Evolutionary conservation across 257 asterid species (phyloP).

Genomic region (Coffea canephora): DNA sequence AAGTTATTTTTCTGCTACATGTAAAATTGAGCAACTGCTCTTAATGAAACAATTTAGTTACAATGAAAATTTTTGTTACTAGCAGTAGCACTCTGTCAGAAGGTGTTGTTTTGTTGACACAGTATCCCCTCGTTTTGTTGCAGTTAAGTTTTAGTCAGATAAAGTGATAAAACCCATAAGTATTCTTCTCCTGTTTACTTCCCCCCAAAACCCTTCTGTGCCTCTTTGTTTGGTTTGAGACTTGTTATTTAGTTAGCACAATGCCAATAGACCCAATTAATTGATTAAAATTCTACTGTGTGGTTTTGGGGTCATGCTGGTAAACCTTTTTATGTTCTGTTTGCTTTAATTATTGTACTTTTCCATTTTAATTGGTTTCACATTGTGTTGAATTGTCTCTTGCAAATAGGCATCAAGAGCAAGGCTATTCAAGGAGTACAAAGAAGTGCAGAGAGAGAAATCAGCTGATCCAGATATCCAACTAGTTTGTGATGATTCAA

Average conservation of each 20-base stretch:
- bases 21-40: not conserved
- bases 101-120: not conserved
- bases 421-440: constrained; percentile 93
- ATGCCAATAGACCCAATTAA: not conserved
- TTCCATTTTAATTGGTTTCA: not conserved
- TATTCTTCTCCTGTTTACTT: not conserved
- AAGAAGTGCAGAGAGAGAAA: constrained; percentile 95
- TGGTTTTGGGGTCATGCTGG: not conserved
- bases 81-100: not conserved
- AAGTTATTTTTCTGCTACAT: not conserved
- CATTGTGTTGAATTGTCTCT: not conserved
- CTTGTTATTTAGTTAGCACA: not conserved
- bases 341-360: not conserved
- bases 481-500: constrained; percentile 87
- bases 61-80: not conserved
- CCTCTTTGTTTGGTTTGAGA: not conserved
- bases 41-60: not conserved
- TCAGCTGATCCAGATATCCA: constrained; percentile 93
- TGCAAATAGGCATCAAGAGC: constrained; percentile 87
- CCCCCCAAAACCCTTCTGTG: too few species aligned
- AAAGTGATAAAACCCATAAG: not conserved
- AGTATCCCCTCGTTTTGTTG: not conserved
- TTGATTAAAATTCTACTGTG: not conserved
- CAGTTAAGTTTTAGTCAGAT: not conserved
- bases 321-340: not conserved